Base-by-base conservation (phyloP, 1,284 basidiomycete species). In the Malassezia equina region DNA sequence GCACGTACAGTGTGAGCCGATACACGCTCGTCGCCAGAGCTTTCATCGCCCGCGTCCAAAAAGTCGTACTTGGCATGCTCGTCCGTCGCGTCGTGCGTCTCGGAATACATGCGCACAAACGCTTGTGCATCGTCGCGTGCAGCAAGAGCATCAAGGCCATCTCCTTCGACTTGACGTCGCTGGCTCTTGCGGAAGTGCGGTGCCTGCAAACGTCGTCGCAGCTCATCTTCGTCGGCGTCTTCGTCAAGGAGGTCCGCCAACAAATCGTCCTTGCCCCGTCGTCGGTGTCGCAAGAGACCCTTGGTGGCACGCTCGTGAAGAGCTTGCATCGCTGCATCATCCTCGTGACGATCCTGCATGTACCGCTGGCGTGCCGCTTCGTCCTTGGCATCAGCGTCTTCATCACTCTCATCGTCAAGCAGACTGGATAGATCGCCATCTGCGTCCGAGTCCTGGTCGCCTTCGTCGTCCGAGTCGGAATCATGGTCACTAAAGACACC, bases 191-290 rank as follows among this genome's bases (percentile, higher is more conserved):
- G 60, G 45, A 57, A 58, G n/a, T 47, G 19, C 8, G 36, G 46
- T 33, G 60, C 53, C n/a, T 51, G 55, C 12, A 63, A 57, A 5
- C 48, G 17, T 11, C 64, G 47, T 31, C 54, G 55, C 23, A 68
- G 50, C 24, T 64, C 59, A 23, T 69, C 71, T 15, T 70, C 67
- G 19, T 70, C 67, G 5, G 62, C 70, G 48, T 73, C 71, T 7
- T 70, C 67, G 50, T 73, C 71, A 19, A 73, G 54, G 31, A 62
- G 55, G 7, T 60, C 64, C 19, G 65, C 71, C 27, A 73, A 52
- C 1, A 53, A 59, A 19, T 56, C 59, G 21, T 52, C 62, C 1
- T 56, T 49, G 6, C 62, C 40, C 2, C 61, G 59, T 4, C 67
- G 57, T 15, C 53, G 53, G 27, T 58, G 66, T 4, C 67, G 58